phyloP scores from a whole-genome alignment of 164 flowering plant species.

The Houttuynia cordata region DNA sequence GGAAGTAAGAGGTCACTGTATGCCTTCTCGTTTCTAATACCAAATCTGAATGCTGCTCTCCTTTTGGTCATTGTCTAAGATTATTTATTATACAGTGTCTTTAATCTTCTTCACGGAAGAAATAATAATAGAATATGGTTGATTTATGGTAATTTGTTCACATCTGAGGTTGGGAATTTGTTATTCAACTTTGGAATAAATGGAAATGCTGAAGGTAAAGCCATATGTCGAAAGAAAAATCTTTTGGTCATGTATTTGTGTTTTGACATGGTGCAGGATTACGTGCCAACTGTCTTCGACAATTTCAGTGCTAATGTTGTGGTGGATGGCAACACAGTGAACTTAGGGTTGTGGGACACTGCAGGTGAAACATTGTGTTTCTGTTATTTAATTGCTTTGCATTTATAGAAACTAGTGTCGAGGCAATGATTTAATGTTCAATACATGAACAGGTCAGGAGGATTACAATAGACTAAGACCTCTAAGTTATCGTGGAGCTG shows the following conservation, averaged over 20 bases:
- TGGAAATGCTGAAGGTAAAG: background rate
- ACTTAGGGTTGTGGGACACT: slow-evolving; percentile 93
- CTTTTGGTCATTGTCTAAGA: background rate
- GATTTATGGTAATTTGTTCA: background rate
- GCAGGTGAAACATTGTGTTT: slow-evolving; percentile 39
- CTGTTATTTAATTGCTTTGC: background rate
- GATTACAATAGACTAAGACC: slow-evolving; percentile 92
- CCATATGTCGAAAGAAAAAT: background rate
- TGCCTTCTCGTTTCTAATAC: background rate
- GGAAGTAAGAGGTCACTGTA: background rate
- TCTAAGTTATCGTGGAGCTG: slow-evolving; percentile 93
- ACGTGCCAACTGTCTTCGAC: slow-evolving; percentile 93
- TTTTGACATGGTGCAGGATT: slow-evolving; percentile 45
- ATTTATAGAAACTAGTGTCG: background rate
- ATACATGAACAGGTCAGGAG: slow-evolving; percentile 62
- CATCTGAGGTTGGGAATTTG: background rate
- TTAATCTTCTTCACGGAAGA: background rate
- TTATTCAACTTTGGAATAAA: background rate
- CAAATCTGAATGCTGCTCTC: no score
- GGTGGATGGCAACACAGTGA: slow-evolving; percentile 86
- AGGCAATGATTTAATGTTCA: background rate
- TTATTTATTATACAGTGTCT: background rate
- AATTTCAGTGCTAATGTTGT: slow-evolving; percentile 94
- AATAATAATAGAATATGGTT: background rate
- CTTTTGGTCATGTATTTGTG: background rate